Conservation (phyloP, 2,329 filamentous ascomycete genomes). For the Epichloe gansuensis region DNA sequence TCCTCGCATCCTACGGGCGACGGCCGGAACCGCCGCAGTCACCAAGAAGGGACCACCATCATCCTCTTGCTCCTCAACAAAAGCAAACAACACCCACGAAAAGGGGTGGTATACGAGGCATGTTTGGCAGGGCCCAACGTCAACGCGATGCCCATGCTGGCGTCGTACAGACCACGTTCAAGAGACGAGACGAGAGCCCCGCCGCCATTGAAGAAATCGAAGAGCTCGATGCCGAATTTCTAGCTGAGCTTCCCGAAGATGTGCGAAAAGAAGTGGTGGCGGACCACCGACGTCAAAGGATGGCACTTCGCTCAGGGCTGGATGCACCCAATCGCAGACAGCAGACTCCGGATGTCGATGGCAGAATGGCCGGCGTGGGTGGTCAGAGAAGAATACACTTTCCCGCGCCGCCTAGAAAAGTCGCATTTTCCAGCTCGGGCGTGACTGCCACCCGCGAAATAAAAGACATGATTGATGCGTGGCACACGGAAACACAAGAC, state of each 20-base stretch:
- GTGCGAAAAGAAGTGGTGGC: conserved; percentile 65
- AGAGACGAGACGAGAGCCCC: conserved; percentile 16
- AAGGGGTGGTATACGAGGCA: conserved; percentile 32
- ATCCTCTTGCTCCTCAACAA: conserved; percentile 35
- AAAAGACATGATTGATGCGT: conserved; percentile 59
- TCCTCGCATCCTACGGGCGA: conserved; percentile 57
- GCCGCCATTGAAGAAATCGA: conserved; percentile 24
- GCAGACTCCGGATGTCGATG: conserved; percentile 12
- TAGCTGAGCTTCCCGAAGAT: conserved; percentile 72
- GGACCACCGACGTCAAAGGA: conserved; percentile 47
- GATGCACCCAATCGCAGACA: conserved; percentile 21
- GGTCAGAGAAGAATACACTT: conserved; percentile 33
- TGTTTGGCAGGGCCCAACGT: conserved; percentile 34
- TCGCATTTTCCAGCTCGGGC: conserved; percentile 31
- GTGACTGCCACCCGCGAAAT: conserved; percentile 44
- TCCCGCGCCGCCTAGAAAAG: conserved; percentile 29
- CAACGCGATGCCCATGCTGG: conserved; percentile 42
- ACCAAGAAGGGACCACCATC: conserved; percentile 35
- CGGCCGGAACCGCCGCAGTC: conserved; percentile 31
- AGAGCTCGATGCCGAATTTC: conserved; percentile 56
- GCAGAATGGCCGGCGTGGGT: conserved; percentile 17
- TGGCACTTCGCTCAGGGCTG: conserved; percentile 43
- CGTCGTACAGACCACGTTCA: conserved; percentile 63
- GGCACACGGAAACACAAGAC: conserved; percentile 57
- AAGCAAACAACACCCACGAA: conserved; percentile 54